Conservation (phyloP, 164 flowering plant genomes). For the Stephania yunnanensis region DNA sequence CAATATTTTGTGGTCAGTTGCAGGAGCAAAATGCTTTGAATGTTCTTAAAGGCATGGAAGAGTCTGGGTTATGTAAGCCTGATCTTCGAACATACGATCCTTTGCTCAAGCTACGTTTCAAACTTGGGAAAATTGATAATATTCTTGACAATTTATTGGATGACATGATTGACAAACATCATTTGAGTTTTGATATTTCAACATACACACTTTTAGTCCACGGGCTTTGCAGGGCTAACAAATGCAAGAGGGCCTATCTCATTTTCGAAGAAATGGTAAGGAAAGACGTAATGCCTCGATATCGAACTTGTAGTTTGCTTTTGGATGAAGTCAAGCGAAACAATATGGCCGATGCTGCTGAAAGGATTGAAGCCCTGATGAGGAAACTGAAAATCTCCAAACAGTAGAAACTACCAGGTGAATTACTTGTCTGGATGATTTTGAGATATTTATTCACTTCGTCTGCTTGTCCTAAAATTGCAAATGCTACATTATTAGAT, state of each 20-base stretch:
- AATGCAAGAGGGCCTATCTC: conserved; percentile 53
- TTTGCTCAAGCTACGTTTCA: conserved; percentile 59
- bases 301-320: conserved; percentile 58
- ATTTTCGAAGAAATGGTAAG: conserved; percentile 64
- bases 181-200: conserved; percentile 63
- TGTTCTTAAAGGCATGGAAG: conserved; percentile 44
- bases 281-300: conserved; percentile 46
- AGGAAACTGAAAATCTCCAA: conserved; percentile 31
- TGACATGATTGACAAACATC: conserved; percentile 64
- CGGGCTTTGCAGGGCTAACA: conserved; percentile 59
- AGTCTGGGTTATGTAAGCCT: conserved; percentile 45
- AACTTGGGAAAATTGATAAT: conserved; percentile 31
- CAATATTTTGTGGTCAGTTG: conserved; percentile 55
- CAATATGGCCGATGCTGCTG: conserved; percentile 48
- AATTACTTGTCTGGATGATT: neutral
- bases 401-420: neutral
- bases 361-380: conserved; percentile 47
- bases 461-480: too few species aligned
- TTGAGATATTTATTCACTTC: too few species aligned
- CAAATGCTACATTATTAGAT: too few species aligned
- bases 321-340: conserved; percentile 46
- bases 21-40: conserved; percentile 41
- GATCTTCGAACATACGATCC: conserved; percentile 64
- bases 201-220: conserved; percentile 65
- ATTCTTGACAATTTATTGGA: conserved; percentile 37